Percentiles rank a stretch among this genome's conserved stretches.
phyloP scores from a whole-genome alignment of 2,329 filamentous ascomycete species.

The Coniochaeta prunicola region DNA sequence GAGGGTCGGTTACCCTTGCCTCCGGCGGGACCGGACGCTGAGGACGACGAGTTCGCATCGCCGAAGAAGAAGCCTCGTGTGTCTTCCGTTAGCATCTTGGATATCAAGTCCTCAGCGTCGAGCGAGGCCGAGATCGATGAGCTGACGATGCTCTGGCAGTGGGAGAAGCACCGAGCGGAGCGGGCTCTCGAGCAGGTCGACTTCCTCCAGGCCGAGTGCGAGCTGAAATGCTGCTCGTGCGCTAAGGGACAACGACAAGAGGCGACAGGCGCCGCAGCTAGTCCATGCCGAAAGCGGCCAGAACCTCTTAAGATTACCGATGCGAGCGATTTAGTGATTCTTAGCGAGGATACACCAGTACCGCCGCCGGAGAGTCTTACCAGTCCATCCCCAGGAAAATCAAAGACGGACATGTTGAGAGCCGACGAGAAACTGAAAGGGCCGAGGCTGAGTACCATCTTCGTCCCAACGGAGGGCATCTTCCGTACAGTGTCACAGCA shows the following conservation, averaged over 20 bases:
- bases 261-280: constrained; percentile 15
- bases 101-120: constrained; percentile 46
- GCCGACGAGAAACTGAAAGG: constrained; percentile 24
- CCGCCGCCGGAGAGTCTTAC: constrained; percentile 21
- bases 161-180: constrained; percentile 56
- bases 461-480: constrained; percentile 55
- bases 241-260: constrained; percentile 31
- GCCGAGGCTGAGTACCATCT: constrained; percentile 44
- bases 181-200: constrained; percentile 67
- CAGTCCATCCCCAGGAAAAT: constrained; percentile 26
- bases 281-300: constrained; percentile 27
- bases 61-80: constrained; percentile 45
- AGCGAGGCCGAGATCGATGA: constrained; percentile 54
- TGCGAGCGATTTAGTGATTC: constrained; percentile 33
- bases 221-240: constrained; percentile 59
- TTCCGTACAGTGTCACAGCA: constrained; percentile 53
- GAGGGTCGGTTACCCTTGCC: constrained; percentile 65
- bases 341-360: constrained; percentile 25
- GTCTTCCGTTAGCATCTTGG: constrained; percentile 36
- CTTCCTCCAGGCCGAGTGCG: constrained; percentile 69
- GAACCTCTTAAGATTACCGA: constrained; percentile 28
- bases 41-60: constrained; percentile 55
- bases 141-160: constrained; percentile 42
- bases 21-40: constrained; percentile 25
- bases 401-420: constrained; percentile 21